Evolutionary conservation across 2,329 filamentous ascomycete genomes (phyloP), one percentile per base, ranked within the genome.

Genomic region (Xylaria sp.): DNA sequence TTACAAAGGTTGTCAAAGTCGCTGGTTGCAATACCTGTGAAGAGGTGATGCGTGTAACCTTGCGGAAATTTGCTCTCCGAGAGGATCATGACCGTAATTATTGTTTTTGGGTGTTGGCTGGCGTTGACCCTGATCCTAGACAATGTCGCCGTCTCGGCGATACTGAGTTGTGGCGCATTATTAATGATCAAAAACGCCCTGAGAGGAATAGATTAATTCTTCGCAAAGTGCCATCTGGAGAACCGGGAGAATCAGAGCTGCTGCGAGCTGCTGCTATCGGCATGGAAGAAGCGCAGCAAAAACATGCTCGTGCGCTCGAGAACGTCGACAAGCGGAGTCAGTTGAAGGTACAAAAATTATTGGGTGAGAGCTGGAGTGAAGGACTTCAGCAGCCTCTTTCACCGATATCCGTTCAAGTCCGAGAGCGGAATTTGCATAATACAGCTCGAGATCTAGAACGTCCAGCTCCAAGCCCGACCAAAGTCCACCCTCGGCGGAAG

Each of bases 41-140:
- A 76, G 94, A 98, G 74, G 93, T 98, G 62, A 95, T 98, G 85
- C 88, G 94, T 55, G 92, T 93, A 69, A 97, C 96, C 0, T 83
- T 98, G 54, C 90, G 92, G 74, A 98, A 98, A 80, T 93, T 97
- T 72, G 90, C 91, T 50, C 87, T 97, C 37, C 92, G 94, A 25
- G 94, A 97, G 78, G 93, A 95, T 71, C 94, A 98, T 76, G 92
- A 96, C 79, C 90, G 94, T 76, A 97, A 97, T 77, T 98, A 97
- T 82, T 98, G 94, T 83, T 98, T 99, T 83, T 98, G 96, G 85
- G 91, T 97, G 0, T 85, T 98, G 67, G 91, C 93, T 73, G 95
- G 94, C 60, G 84, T 94, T 48, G 94, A 98, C 57, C 91, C 94
- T 1, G 91, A 96, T 74, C 91, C 94, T 37, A 88, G 87, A 59